Evolutionary conservation across 331 rosid genomes (phyloP).

Genomic region (Arachis monticola): DNA sequence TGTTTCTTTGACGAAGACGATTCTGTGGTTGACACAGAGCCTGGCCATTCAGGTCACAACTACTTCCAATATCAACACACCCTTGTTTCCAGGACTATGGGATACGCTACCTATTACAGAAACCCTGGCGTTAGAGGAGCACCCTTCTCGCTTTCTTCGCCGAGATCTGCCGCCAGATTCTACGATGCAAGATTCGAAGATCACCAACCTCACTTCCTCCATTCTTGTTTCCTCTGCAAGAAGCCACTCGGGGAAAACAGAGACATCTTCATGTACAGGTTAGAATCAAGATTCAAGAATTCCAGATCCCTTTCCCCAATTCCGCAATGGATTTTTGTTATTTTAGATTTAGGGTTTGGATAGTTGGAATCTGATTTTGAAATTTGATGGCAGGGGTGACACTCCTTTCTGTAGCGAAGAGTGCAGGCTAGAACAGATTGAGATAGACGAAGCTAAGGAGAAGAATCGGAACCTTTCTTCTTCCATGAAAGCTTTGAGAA

Average conservation of each 20-base stretch:
- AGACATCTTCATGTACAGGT: slow-evolving; percentile 99
- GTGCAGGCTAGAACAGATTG: slow-evolving; percentile 87
- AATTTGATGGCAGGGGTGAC: slow-evolving; percentile 72
- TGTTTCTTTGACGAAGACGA: slow-evolving; percentile 71
- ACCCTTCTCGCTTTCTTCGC: slow-evolving; percentile 39
- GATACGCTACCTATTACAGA: slow-evolving; percentile 44
- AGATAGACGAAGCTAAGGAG: slow-evolving; percentile 72
- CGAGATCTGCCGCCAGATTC: slow-evolving; percentile 69
- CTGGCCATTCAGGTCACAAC: slow-evolving; percentile 61
- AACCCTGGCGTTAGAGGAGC: slow-evolving; percentile 37
- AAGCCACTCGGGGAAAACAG: slow-evolving; percentile 62
- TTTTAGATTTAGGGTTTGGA: not conserved
- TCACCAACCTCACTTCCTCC: slow-evolving; percentile 83
- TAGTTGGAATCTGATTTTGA: slow-evolving; percentile 8
- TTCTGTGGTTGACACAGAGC: slow-evolving; percentile 60
- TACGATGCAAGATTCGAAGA: slow-evolving; percentile 80
- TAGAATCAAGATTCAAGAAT: not conserved
- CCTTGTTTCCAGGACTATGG: slow-evolving; percentile 55
- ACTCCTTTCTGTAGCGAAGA: slow-evolving; percentile 94
- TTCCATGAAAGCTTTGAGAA: slow-evolving; percentile 71
- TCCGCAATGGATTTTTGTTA: not conserved
- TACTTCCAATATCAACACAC: slow-evolving; percentile 34
- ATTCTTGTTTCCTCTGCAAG: slow-evolving; percentile 81
- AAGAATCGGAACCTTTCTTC: slow-evolving; percentile 66
- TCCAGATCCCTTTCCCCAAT: too few species aligned